Conservation (phyloP, 805 yeast genomes). For the Saturnispora besseyi region DNA sequence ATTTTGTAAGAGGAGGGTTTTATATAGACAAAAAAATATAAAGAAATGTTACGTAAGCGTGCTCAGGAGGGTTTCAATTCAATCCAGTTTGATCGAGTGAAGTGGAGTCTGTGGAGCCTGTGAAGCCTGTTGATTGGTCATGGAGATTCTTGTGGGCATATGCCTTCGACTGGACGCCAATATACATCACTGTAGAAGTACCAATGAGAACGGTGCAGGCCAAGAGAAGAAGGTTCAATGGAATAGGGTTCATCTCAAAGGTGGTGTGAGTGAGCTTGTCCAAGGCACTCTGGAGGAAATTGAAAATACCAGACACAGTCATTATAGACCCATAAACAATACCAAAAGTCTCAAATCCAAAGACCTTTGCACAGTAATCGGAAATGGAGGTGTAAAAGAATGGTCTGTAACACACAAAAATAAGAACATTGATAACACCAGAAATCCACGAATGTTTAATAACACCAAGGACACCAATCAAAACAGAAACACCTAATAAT, state of each 20-base stretch:
- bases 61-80: neutral
- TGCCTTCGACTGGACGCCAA: slow-evolving; percentile 23
- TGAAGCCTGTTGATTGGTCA: neutral
- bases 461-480: slow-evolving; percentile 42
- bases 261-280: slow-evolving; percentile 42
- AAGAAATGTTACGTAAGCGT: neutral
- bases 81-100: neutral
- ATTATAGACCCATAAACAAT: slow-evolving; percentile 50
- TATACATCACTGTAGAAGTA: slow-evolving; percentile 32
- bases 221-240: slow-evolving; percentile 36
- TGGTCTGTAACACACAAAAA: slow-evolving; percentile 48
- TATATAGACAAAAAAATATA: neutral
- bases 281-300: slow-evolving; percentile 38
- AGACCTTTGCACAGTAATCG: slow-evolving; percentile 54
- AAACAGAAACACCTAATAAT: slow-evolving; percentile 33
- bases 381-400: slow-evolving; percentile 50
- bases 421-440: slow-evolving; percentile 36
- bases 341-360: slow-evolving; percentile 54
- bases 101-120: neutral
- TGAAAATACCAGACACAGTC: slow-evolving; percentile 43
- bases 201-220: slow-evolving; percentile 37
- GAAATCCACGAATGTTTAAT: slow-evolving; percentile 30
- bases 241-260: slow-evolving; percentile 47
- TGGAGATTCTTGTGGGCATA: slow-evolving; percentile 10
- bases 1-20: neutral